Evolutionary conservation across 176 grass and related monocot species (phyloP), one percentile per base, ranked within the genome.

Genomic region (Rhynchospora tenuis): DNA sequence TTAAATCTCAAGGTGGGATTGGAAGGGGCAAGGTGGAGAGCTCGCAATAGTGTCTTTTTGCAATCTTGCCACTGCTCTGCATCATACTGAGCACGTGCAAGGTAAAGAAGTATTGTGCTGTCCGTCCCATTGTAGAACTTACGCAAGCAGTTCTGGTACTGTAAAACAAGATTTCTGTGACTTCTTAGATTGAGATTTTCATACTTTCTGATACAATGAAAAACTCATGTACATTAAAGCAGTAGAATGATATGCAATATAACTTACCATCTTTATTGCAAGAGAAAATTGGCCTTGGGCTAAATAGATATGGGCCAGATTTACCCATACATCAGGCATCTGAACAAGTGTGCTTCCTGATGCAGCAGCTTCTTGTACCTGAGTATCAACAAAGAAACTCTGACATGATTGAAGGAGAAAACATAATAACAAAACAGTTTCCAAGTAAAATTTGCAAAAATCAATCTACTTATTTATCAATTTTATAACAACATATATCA

Each of bases 51-150:
- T 78, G 95, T 89, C 79, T 94, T 97, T 85, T 93, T 94, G 89
- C 90, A 97, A 10, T 97, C 95, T 84, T 97, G 95, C 95, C 95
- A 97, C 88, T 92, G 95, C 74, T 97, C 95, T 83, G 95, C 95
- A 68, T 97, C 95, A 72, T 94, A 97, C 52, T 97, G 90, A 68
- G 95, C 90, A 9, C 95, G 95, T 16, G 95, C 89, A 84, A 97
- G 89, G 77, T 97, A 97, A 74, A 94, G 62, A 67, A 97, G 92
- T 79, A 94, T 92, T 59, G 88, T 89, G 78, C 88, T 91, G 88
- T 97, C 95, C 51, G 92, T 97, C 74, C 94, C 92, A 84, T 91
- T 84, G 86, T 94, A 97, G 78, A 97, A 97, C 87, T 94, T 97
- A 65, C 95, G 83, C 78, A 88, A 48, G 51, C 92, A 97, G 59